phyloP scores from a whole-genome alignment of 83 land plant species.

The Picea abies region DNA sequence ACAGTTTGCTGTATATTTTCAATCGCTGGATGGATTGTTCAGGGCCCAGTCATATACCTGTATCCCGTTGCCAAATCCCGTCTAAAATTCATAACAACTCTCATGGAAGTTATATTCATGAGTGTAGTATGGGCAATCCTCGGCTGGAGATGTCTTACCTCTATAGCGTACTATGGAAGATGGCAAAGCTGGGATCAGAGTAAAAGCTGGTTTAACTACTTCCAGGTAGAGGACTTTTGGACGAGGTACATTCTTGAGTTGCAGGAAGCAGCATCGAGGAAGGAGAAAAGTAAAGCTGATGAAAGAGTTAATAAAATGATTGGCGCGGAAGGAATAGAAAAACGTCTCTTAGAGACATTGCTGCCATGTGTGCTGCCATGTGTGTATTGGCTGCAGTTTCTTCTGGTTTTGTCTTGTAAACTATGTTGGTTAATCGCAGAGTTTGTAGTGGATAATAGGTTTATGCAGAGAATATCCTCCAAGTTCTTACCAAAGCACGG shows the following conservation, averaged over 20 bases:
- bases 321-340: background rate
- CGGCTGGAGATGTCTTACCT: background rate
- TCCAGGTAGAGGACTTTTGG: background rate
- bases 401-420: background rate
- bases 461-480: background rate
- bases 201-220: too few species aligned
- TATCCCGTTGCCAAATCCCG: background rate
- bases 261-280: background rate
- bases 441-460: background rate
- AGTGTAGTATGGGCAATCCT: background rate
- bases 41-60: background rate
- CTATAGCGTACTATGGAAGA: background rate
- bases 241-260: background rate
- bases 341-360: background rate
- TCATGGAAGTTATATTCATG: background rate
- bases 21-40: too few species aligned
- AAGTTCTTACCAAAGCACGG: background rate
- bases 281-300: background rate
- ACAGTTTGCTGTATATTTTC: too few species aligned
- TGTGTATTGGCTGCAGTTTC: background rate
- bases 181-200: background rate
- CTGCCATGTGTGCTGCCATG: background rate
- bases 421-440: background rate
- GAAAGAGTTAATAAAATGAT: background rate
- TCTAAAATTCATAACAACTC: background rate